Base-by-base conservation (phyloP, 2,329 filamentous ascomycete genomes). In the Arthrobotrys conoides region DNA sequence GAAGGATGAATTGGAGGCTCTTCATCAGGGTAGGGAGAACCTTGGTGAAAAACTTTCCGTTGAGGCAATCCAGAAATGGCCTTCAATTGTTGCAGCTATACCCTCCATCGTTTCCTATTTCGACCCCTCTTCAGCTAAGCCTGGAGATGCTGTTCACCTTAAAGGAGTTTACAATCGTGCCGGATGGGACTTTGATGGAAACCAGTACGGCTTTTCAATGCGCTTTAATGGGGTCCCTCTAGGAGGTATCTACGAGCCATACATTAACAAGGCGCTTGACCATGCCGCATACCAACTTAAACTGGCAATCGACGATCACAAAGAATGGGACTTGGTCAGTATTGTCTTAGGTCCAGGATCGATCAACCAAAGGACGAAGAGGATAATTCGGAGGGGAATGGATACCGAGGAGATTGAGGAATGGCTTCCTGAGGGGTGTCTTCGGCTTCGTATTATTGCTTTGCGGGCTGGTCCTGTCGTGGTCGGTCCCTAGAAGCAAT, bases 191-290 rank as follows among this genome's bases (percentile, higher is more conserved):
- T 71, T 71, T 36, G 68, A 71, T 14, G 68, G 68, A 71, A 71
- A 71, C 33, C 68, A 71, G n/a, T 71, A 71, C 36, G 68, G 68
- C 24, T 71, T 71, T 57, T 71, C 68, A 8, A 71, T 71, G 68
- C 68, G 68, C 8, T 71, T 33, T 48, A 71, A 71, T 38, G 68
- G 68, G 5, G 68, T 71, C 2, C 68, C 68, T 55, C 57, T 71
- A 5, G 68, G 68, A 20, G 68, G 68, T 6, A 44, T 71, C 33
- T 71, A 71, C 36, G 68, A 71, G 33, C 12, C 57, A 20, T 71
- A 71, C 18, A 65, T 71, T 16, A 65, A 71, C 22, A 55, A 44
- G n/a, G 68, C 68, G 2, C 22, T 71, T 36, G 59, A 71, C 46
- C 57, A 71, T 33, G 68, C 68, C 3, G 68, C 68, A 46, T 71